A percentile compares a stretch with the other conserved stretches of the same genome.
Conservation (phyloP, 176 grass and related monocot genomes). For the Musa troglodytarum region DNA sequence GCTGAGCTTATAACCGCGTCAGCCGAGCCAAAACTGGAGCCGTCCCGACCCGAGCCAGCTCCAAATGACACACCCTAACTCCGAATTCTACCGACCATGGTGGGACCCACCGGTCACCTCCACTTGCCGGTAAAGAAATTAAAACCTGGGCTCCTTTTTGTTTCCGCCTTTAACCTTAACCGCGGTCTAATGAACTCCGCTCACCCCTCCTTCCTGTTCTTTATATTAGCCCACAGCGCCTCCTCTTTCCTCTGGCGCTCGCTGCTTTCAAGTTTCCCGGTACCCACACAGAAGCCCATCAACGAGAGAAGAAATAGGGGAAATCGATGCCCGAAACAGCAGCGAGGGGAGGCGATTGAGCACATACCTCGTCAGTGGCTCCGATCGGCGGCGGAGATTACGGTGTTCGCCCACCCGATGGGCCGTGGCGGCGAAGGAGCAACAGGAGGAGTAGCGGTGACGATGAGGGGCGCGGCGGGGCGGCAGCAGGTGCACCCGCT, state of each 20-base stretch:
- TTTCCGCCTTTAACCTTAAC: not conserved
- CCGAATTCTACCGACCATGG: no score
- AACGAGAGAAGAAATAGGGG: not conserved
- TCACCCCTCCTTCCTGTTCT: conserved; percentile 6
- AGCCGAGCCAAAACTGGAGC: no score
- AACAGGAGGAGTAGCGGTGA: no score
- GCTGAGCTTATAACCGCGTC: no score
- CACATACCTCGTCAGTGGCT: conserved; percentile 9
- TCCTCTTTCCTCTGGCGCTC: conserved; percentile 39
- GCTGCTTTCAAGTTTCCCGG: conserved; percentile 44
- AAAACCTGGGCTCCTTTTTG: no score
- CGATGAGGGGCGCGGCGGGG: not conserved
- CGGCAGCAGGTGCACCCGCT: conserved; percentile 61
- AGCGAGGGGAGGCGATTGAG: not conserved
- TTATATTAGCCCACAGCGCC: conserved; percentile 29
- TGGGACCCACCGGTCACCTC: no score
- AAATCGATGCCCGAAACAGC: not conserved
- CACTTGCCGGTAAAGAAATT: no score
- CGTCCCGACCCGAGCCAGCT: no score
- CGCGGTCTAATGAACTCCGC: no score
- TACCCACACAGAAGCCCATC: no score
- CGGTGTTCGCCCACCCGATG: conserved; percentile 46
- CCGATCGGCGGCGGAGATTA: conserved; percentile 27
- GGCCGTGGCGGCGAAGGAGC: conserved; percentile 6
- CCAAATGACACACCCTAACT: no score